Base-by-base conservation (phyloP, 2,329 filamentous ascomycete species). In the Colletotrichum sp. region DNA sequence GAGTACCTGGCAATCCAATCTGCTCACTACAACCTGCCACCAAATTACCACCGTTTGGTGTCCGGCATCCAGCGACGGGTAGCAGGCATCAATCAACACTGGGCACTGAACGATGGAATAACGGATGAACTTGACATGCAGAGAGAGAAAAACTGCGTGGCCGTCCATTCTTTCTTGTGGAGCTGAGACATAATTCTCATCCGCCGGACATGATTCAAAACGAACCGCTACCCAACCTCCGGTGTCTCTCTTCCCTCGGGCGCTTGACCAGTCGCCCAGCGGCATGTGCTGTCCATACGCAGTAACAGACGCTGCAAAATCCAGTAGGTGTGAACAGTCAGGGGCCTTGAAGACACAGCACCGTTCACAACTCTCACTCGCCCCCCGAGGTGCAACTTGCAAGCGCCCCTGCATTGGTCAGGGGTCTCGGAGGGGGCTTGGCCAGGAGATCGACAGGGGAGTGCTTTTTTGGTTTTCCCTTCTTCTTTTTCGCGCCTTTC, bases 121-220 rank as follows among this genome's bases (percentile, higher is more conserved):
- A 34, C 60, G 30, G 60, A 64, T 39, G 60, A 39, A 52, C 48
- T 34, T 36, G 61, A 71, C 60, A 64, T 9, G 13, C 9, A 48
- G 39, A 48, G 13, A 27, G 5, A 30, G 15, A 12, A 18, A 28
- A 28, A 15, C 13, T 34, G 15, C 30, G 58, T 34, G 48, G 64
- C 65, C 22, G 62, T 70, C 69, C 73, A 75, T 75, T 75, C 62
- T 68, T 75, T 72, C 39, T 28, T 52, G 73, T 58, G 69, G 73
- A 28, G 30, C 73, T 36, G 73, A 75, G 72, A 72, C 69, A 68
- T 16, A 18, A 6, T 30, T 27, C 25, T 32, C 55, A 36, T 36
- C 27, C 18, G 18, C 32, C 58, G 12, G 8, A 8, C 25, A 60
- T 61, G 72, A 62, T 62, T 72, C 68, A 65, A 55, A n/a, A 39